Evolutionary conservation across 192 early-diverging fungal species (phyloP).

Genomic region (Coemansia sp.): DNA sequence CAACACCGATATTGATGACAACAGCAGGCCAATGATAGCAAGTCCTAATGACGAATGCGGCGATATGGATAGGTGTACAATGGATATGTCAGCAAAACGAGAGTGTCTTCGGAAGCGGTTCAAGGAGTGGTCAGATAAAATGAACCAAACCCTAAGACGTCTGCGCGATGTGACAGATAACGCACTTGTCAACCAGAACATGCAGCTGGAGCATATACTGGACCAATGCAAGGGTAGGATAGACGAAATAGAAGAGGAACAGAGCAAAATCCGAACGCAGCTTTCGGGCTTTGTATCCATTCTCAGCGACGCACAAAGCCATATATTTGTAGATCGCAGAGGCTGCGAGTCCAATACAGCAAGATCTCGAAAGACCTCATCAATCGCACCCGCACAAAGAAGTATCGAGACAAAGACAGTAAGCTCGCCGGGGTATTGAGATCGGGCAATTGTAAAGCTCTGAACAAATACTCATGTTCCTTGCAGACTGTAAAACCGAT

Average conservation of each 20-base stretch:
- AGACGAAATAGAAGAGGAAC: slow-evolving; percentile 30
- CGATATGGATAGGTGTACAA: slow-evolving; percentile 26
- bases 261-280: slow-evolving; percentile 33
- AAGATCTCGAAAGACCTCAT: background rate
- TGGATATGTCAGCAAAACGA: slow-evolving; percentile 32
- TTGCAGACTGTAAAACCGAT: background rate
- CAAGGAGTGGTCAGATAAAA: slow-evolving; percentile 39
- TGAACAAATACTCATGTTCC: background rate
- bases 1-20: background rate
- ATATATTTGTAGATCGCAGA: slow-evolving; percentile 27
- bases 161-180: slow-evolving; percentile 41
- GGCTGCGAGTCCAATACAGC: background rate
- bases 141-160: slow-evolving; percentile 20
- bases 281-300: slow-evolving; percentile 44
- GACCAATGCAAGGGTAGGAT: slow-evolving; percentile 30
- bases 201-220: slow-evolving; percentile 36
- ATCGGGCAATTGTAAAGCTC: background rate
- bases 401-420: background rate
- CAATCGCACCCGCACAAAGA: background rate
- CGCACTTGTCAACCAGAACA: slow-evolving; percentile 49
- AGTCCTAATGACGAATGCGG: background rate
- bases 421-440: background rate
- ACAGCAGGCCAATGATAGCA: background rate
- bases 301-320: slow-evolving; percentile 40
- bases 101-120: slow-evolving; percentile 47